Evolutionary conservation across 305 asterid genomes (phyloP).

Genomic region (Salvia sclarea): DNA sequence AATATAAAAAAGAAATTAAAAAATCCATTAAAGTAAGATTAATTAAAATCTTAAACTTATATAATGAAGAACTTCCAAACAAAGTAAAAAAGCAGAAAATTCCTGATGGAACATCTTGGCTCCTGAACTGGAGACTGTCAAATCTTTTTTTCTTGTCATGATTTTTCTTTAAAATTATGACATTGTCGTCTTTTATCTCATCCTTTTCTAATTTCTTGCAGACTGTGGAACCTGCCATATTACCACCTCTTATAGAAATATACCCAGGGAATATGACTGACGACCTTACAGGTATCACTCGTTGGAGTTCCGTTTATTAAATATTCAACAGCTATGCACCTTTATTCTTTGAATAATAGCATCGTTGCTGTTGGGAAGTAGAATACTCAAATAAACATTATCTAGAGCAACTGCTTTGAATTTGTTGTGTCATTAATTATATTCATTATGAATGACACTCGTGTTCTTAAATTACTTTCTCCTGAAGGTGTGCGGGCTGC

Average conservation of each 20-base stretch:
- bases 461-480: slow-evolving; percentile 31
- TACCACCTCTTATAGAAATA: slow-evolving; percentile 86
- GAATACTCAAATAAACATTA: slow-evolving; percentile 3
- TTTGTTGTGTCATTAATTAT: neutral
- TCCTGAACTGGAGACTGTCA: too few relatives aligned
- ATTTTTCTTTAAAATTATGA: neutral
- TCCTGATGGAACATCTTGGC: too few relatives aligned
- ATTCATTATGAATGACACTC: slow-evolving; percentile 1
- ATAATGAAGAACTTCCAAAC: slow-evolving; percentile 5
- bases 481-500: slow-evolving; percentile 74
- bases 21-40: neutral
- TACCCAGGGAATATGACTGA: slow-evolving; percentile 86
- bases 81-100: slow-evolving; percentile 14
- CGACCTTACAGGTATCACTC: slow-evolving; percentile 67
- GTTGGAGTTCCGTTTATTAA: neutral
- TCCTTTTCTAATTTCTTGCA: slow-evolving; percentile 47
- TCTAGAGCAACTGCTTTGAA: slow-evolving; percentile 3
- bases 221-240: slow-evolving; percentile 79
- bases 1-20: neutral
- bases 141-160: neutral
- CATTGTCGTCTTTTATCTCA: slow-evolving; percentile 25
- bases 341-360: neutral
- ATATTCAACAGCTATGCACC: slow-evolving; percentile 20
- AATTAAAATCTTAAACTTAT: neutral
- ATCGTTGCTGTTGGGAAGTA: slow-evolving; percentile 14